Conservation (phyloP, 257 asterid species). For the Salvia rosmarinus region DNA sequence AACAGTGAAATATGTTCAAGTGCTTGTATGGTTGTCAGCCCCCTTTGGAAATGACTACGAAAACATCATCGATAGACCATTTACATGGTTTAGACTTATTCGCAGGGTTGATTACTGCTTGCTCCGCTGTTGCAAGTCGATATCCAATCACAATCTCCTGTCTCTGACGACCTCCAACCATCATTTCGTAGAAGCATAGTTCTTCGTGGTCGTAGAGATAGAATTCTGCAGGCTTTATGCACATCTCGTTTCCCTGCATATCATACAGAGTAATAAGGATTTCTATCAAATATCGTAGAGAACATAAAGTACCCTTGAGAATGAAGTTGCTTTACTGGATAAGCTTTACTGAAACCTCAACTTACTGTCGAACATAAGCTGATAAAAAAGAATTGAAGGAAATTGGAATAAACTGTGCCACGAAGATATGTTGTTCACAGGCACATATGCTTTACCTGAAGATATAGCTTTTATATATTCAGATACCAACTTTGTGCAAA, state of each 20-base stretch:
- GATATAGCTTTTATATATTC: not conserved
- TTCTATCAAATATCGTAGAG: not conserved
- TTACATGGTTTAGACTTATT: conserved; percentile 62
- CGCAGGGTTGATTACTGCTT: conserved; percentile 81
- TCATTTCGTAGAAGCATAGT: conserved; percentile 75
- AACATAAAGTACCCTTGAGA: not conserved
- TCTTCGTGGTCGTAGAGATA: conserved; percentile 95
- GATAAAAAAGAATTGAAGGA: not conserved
- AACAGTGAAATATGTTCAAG: not conserved
- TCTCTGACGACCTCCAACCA: conserved; percentile 84
- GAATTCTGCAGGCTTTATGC: conserved; percentile 94
- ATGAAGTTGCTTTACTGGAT: not conserved
- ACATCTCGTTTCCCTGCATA: conserved; percentile 90
- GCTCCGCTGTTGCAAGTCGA: conserved; percentile 73
- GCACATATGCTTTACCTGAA: not conserved
- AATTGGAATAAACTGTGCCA: not conserved
- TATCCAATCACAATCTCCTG: conserved; percentile 81
- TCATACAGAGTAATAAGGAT: not conserved
- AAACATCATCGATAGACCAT: conserved; percentile 88
- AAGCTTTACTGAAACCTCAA: no score
- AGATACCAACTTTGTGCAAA: not conserved
- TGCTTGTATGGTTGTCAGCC: conserved; percentile 44
- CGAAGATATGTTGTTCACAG: not conserved
- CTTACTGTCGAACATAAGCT: no score
- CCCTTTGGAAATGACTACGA: conserved; percentile 74